Conservation (phyloP, 495 filamentous ascomycete species). For the Podospora pseudopauciseta region DNA sequence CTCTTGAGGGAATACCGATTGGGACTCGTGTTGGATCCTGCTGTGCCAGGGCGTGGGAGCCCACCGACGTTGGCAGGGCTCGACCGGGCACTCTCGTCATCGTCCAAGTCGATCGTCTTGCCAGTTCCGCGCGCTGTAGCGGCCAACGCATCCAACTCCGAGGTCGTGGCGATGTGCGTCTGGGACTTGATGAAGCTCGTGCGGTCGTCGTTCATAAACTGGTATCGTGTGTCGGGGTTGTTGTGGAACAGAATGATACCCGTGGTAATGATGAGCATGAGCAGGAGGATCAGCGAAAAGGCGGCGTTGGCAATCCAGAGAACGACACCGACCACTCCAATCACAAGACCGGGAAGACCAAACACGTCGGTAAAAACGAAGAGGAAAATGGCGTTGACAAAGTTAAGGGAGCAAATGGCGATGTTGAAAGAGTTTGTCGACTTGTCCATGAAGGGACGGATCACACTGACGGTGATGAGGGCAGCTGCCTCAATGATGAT, state of each 20-base stretch:
- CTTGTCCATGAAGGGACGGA: slow-evolving; percentile 99
- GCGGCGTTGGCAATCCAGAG: slow-evolving; percentile 90
- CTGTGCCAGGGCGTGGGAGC: slow-evolving; percentile 21
- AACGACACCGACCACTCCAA: slow-evolving; percentile 88
- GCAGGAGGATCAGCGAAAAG: slow-evolving; percentile 78
- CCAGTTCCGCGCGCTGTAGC: slow-evolving; percentile 83
- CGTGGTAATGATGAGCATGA: slow-evolving; percentile 85
- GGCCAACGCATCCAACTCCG: slow-evolving; percentile 88
- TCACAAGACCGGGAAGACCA: slow-evolving; percentile 78
- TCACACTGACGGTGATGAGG: slow-evolving; percentile 71
- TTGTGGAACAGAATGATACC: slow-evolving; percentile 80
- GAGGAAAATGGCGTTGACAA: slow-evolving; percentile 83
- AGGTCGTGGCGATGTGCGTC: slow-evolving; percentile 68
- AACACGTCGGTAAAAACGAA: slow-evolving; percentile 81
- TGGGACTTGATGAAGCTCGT: slow-evolving; percentile 98
- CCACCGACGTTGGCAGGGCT: slow-evolving; percentile 37
- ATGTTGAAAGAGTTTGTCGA: slow-evolving; percentile 98
- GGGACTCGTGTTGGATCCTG: slow-evolving; percentile 15
- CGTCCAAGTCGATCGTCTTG: slow-evolving; percentile 70
- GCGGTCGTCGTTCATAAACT: slow-evolving; percentile 94
- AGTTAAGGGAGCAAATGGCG: slow-evolving; percentile 83
- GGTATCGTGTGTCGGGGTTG: slow-evolving; percentile 94
- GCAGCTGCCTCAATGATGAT: slow-evolving; percentile 80
- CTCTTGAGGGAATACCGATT: slow-evolving; percentile 16
- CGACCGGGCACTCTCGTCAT: slow-evolving; percentile 65